Evolutionary conservation across 345 rosid genomes (phyloP).

Genomic region (Melaleuca quinquenervia): DNA sequence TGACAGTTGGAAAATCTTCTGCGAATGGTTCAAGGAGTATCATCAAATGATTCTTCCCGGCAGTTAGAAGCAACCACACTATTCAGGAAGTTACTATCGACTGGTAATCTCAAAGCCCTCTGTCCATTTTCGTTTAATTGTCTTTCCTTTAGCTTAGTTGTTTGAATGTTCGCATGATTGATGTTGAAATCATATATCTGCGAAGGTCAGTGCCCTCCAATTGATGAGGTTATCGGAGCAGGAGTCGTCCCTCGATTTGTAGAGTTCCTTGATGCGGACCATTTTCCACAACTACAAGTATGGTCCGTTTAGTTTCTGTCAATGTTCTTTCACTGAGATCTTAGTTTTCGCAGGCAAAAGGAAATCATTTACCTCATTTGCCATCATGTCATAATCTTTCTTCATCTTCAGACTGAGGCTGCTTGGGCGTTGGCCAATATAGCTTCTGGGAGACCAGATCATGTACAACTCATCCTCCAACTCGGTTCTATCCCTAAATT

Average conservation of each 20-base stretch:
- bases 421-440: conserved; percentile 77
- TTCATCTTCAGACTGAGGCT: conserved; percentile 50
- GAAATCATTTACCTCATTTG: not conserved
- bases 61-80: conserved; percentile 66
- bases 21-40: conserved; percentile 60
- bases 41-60: conserved; percentile 37
- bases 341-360: not conserved
- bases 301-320: not conserved
- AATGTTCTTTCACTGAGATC: not conserved
- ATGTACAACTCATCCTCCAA: conserved; percentile 47
- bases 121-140: not conserved
- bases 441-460: conserved; percentile 68
- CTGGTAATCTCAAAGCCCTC: conserved; percentile 23
- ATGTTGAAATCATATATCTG: not conserved
- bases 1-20: conserved; percentile 65
- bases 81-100: conserved; percentile 59
- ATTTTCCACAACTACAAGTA: conserved; percentile 60
- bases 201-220: conserved; percentile 62
- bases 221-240: conserved; percentile 60
- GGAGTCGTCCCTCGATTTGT: conserved; percentile 67
- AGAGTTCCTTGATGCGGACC: conserved; percentile 58
- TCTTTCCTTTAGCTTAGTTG: not conserved
- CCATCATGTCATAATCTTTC: not conserved
- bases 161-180: not conserved
- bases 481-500: conserved; percentile 67